Evolutionary conservation across 768 basidiomycete species (phyloP).

Genomic region (Tulasnella sp.): DNA sequence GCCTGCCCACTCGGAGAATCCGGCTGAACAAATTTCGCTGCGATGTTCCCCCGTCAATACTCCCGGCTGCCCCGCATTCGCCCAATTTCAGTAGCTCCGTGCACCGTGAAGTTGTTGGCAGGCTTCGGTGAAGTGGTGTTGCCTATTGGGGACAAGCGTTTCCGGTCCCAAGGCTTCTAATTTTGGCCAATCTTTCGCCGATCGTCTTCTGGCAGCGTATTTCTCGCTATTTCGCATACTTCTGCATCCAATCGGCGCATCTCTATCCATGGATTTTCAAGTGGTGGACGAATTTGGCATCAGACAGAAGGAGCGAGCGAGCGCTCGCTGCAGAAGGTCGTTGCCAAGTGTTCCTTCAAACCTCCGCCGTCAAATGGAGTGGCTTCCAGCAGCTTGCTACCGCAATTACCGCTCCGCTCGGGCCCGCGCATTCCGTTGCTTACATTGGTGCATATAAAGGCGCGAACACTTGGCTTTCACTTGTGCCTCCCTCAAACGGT

Average conservation of each 20-base stretch:
- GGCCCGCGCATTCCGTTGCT: not conserved
- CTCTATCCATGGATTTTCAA: not conserved
- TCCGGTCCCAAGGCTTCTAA: not conserved
- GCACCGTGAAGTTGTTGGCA: not conserved
- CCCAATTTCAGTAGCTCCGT: not conserved
- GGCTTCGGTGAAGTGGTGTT: not conserved
- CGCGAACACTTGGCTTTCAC: not conserved
- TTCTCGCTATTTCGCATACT: not conserved
- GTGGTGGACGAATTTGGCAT: not conserved
- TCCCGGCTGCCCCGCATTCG: not conserved
- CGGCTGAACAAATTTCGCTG: constrained; percentile 9
- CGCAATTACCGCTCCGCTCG: not conserved
- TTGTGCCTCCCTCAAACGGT: not conserved
- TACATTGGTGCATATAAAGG: not conserved
- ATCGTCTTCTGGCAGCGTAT: not conserved
- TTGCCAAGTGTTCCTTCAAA: constrained; percentile 3
- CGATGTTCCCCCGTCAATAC: not conserved
- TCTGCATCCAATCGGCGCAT: not conserved
- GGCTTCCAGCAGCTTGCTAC: not conserved
- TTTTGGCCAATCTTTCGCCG: not conserved
- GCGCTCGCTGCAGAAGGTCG: not conserved
- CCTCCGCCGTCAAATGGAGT: not conserved
- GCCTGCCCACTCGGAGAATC: not conserved
- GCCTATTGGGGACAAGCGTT: not conserved
- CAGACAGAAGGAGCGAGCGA: not conserved